Conservation (phyloP, 768 basidiomycete genomes). For the Panellus pusillus region DNA sequence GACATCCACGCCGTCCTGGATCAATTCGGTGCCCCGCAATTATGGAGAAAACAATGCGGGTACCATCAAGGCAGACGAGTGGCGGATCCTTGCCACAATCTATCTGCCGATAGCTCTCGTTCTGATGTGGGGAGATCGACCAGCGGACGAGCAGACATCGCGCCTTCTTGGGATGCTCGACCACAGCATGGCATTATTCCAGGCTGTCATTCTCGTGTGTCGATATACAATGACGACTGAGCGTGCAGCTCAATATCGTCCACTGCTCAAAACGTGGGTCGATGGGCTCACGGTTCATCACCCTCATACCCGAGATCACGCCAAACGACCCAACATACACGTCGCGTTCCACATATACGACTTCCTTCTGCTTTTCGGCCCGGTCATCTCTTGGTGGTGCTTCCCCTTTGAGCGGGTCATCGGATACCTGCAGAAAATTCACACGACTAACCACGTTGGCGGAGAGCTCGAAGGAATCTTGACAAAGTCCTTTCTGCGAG, state of each 20-base stretch:
- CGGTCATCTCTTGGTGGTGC: constrained; percentile 38
- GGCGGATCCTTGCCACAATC: constrained; percentile 23
- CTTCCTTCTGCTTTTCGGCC: constrained; percentile 37
- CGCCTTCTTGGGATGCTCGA: constrained; percentile 24
- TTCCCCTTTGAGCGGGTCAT: constrained; percentile 41
- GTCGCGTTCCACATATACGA: constrained; percentile 35
- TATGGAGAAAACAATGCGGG: constrained; percentile 25
- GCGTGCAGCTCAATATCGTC: constrained; percentile 15
- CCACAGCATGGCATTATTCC: constrained; percentile 30
- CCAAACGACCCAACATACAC: constrained; percentile 27
- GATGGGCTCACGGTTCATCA: constrained; percentile 24
- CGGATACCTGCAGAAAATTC: constrained; percentile 34
- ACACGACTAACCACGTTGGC: constrained; percentile 32
- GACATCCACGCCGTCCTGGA: constrained; percentile 16
- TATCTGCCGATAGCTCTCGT: constrained; percentile 29
- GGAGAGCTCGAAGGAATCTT: constrained; percentile 17
- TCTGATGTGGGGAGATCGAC: constrained; percentile 23
- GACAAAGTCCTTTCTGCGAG: constrained; percentile 13
- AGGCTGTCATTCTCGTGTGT: constrained; percentile 26
- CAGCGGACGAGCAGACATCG: constrained; percentile 1
- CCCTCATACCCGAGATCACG: constrained; percentile 23
- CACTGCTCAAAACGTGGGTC: constrained; percentile 27
- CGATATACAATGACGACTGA: constrained; percentile 19
- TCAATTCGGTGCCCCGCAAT: constrained; percentile 22
- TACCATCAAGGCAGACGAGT: constrained; percentile 33